A percentile compares a stretch with the other conserved stretches of the same genome.
Evolutionary conservation across 2,329 filamentous ascomycete genomes (phyloP).

Genomic region (Byssochlamys sp.): DNA sequence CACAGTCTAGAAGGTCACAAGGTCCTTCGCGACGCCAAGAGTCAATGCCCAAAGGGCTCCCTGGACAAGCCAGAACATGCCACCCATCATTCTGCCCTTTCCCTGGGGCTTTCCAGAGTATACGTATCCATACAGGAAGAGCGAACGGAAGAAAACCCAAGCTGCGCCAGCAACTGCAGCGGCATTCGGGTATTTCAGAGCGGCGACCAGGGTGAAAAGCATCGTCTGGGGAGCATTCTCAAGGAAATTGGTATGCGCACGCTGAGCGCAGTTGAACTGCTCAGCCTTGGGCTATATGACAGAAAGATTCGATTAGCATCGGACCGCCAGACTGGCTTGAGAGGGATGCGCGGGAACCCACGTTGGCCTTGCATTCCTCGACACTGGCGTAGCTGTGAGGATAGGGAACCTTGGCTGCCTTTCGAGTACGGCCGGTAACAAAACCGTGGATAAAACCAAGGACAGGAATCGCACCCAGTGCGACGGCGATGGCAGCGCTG

Average conservation of each 20-base stretch:
- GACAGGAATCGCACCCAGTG: slow-evolving; percentile 45
- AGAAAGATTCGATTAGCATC: neutral
- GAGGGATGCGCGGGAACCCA: slow-evolving; percentile 29
- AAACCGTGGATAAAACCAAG: slow-evolving; percentile 44
- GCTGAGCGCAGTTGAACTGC: slow-evolving; percentile 46
- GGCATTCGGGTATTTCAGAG: slow-evolving; percentile 44
- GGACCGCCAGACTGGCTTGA: slow-evolving; percentile 22
- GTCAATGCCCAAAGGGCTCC: slow-evolving; percentile 30
- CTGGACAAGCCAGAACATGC: slow-evolving; percentile 31
- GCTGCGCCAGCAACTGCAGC: slow-evolving; percentile 37
- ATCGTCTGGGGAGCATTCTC: slow-evolving; percentile 49
- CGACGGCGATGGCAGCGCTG: slow-evolving; percentile 48
- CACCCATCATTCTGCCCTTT: slow-evolving; percentile 26
- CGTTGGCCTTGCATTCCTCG: slow-evolving; percentile 43
- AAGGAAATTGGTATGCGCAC: slow-evolving; percentile 50
- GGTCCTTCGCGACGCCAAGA: slow-evolving; percentile 25
- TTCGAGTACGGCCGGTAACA: slow-evolving; percentile 40
- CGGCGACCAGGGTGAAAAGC: slow-evolving; percentile 44
- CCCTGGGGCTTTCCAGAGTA: slow-evolving; percentile 31
- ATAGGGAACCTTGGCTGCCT: slow-evolving; percentile 45
- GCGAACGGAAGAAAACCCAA: slow-evolving; percentile 43
- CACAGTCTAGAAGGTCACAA: slow-evolving; percentile 12
- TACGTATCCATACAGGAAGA: slow-evolving; percentile 43
- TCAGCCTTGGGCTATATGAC: slow-evolving; percentile 31
- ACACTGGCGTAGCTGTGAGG: slow-evolving; percentile 50